Base-by-base conservation (phyloP, 106 monocot species). In the Amphibolis antarctica region DNA sequence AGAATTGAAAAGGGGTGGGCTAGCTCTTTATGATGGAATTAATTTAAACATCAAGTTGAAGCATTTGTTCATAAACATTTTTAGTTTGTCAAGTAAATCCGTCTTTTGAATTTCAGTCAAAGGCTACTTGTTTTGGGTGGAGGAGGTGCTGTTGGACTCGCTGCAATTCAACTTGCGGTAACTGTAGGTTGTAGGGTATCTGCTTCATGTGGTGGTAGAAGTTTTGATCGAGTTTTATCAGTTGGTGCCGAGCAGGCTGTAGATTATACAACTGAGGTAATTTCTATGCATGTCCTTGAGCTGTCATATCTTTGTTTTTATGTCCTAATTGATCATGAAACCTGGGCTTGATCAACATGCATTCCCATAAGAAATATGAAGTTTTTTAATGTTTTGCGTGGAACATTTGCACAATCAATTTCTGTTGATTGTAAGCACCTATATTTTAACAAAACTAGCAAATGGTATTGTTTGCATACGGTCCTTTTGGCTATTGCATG, bases 61-160 rank as follows among this genome's bases (percentile, higher is more conserved):
- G 57, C 23, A 26, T 14, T 28, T n/a, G 12, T 6, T 29, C 14
- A 30, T 28, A 17, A 12, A 29, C 17, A 1, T 48, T 48, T 48
- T 48, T 13, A n/a, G n/a, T n/a, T n/a, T n/a, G n/a, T n/a, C n/a
- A n/a, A n/a, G n/a, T n/a, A n/a, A n/a, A n/a, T n/a, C n/a, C n/a
- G 17, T 12, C 28, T 57, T 15, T 26, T 26, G 10, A 27, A 48
- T 59, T 69, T 49, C 71, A 99, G 98, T 42, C 85, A 99, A 62
- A 99, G 78, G 74, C 24, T 99, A 48, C 59, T 99, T 56, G 90
- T 99, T 28, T 64, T 99, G 45, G 98, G 98, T 65, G 98, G 98
- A 69, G 91, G 98, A 42, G 98, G 98, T 64, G 98, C 98, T 49
- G 91, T 99, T 80, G 98, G 98, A 53, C 51, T 99, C 66, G 78